Evolutionary conservation across 1,139 yeast genomes (phyloP).

Genomic region (Meyerozyma elateridarum): DNA sequence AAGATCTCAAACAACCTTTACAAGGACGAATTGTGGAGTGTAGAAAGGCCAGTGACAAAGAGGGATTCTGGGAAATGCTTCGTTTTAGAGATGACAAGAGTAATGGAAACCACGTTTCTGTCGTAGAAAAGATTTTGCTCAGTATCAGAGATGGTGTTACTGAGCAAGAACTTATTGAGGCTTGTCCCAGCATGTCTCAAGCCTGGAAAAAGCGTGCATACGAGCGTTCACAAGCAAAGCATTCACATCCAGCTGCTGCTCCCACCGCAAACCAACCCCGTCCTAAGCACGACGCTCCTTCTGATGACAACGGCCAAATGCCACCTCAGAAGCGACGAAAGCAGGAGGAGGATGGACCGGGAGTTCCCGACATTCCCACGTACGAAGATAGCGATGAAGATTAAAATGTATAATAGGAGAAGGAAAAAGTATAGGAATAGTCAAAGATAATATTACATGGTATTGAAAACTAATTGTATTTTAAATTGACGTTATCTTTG

Average conservation of each 20-base stretch:
- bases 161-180: conserved; percentile 62
- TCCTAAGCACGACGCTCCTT: conserved; percentile 1
- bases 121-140: conserved; percentile 75
- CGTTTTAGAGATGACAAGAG: conserved; percentile 91
- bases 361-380: conserved; percentile 34
- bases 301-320: conserved; percentile 9
- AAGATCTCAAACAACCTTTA: conserved; percentile 68
- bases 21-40: conserved; percentile 93
- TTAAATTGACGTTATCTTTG: no score
- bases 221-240: conserved; percentile 19
- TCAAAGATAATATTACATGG: not conserved
- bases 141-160: conserved; percentile 85
- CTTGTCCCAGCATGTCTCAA: conserved; percentile 30
- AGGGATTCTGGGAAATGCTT: conserved; percentile 73
- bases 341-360: not conserved
- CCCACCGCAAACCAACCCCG: conserved; percentile 1
- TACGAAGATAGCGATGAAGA: conserved; percentile 42
- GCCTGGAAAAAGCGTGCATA: conserved; percentile 34
- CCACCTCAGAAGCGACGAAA: not conserved
- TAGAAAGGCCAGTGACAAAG: conserved; percentile 45
- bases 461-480: no score
- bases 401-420: conserved; percentile 1
- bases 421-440: not conserved
- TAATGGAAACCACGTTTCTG: conserved; percentile 78
- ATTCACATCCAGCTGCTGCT: conserved; percentile 2